These are phyloP conservation scores for Ogataea populi-albae DNA, from an alignment of 805 yeast species.

Conservation along the genomic window DNA sequence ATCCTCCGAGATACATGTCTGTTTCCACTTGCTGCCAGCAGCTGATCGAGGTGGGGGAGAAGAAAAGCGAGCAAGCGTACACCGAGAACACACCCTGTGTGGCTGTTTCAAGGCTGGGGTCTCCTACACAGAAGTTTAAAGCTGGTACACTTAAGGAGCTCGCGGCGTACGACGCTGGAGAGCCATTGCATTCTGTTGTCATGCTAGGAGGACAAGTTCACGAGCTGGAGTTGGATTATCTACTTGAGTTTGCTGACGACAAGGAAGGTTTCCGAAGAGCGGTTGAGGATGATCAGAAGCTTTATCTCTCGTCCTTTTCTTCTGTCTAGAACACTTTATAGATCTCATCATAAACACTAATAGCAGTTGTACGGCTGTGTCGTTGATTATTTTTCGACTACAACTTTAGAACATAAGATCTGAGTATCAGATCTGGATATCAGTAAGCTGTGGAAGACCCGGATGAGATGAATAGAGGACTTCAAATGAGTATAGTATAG, in stretches of 20 bases:
- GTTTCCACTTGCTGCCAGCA: conserved; percentile 88
- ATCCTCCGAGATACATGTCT: conserved; percentile 96
- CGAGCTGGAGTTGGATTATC: conserved; percentile 84
- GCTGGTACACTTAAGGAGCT: conserved; percentile 82
- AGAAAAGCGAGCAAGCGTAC: conserved; percentile 72
- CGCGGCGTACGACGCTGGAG: conserved; percentile 85
- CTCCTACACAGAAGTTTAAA: conserved; percentile 76
- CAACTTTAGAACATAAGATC: conserved; percentile 1
- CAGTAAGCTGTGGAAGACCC: not conserved
- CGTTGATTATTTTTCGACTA: too few species aligned
- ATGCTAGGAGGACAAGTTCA: conserved; percentile 92
- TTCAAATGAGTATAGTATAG: too few species aligned
- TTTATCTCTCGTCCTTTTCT: too few species aligned
- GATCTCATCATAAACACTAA: not conserved
- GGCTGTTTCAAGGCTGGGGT: conserved; percentile 87
- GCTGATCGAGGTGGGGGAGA: conserved; percentile 81
- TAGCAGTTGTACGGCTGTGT: conserved; percentile 6
- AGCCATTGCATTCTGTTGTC: conserved; percentile 88
- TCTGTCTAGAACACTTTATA: conserved; percentile 21
- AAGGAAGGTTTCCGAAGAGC: conserved; percentile 45
- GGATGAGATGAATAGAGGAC: too few species aligned
- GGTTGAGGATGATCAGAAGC: conserved; percentile 60
- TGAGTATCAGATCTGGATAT: not conserved
- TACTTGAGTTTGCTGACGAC: conserved; percentile 72
- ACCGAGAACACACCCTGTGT: conserved; percentile 88